Conservation (phyloP, 179 eudicot species). For the Beta lomatogona region DNA sequence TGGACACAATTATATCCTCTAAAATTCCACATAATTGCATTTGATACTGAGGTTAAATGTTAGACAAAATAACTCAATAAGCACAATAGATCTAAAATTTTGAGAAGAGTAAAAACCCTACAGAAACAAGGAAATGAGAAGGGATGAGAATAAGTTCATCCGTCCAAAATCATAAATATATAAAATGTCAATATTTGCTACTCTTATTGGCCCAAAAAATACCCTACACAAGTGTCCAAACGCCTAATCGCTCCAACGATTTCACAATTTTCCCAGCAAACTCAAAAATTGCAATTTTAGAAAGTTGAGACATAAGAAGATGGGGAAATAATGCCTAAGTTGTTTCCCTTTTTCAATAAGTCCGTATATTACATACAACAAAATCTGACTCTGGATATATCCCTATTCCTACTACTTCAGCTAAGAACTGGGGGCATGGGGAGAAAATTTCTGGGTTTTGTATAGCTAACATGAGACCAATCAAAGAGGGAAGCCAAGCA, state of each 20-base stretch:
- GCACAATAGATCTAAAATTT: background rate
- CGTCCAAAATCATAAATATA: background rate
- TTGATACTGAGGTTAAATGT: too few relatives aligned
- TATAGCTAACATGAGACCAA: constrained; percentile 10
- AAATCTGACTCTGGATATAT: constrained; percentile 26
- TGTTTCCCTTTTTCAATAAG: constrained; percentile 3
- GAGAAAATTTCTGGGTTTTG: constrained; percentile 12
- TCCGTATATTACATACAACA: constrained; percentile 21
- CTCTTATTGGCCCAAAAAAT: background rate
- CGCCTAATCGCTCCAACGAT: background rate
- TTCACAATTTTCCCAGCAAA: constrained; percentile 12
- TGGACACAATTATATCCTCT: too few relatives aligned
- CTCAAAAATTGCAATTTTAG: background rate
- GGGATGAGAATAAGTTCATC: background rate
- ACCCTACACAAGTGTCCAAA: background rate
- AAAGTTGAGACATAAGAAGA: background rate
- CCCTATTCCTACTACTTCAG: constrained; percentile 1
- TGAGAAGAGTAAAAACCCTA: background rate
- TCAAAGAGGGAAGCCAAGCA: background rate
- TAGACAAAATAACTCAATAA: too few relatives aligned
- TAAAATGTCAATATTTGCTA: background rate
- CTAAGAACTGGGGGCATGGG: constrained; percentile 7
- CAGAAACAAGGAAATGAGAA: background rate
- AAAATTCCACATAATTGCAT: too few relatives aligned
- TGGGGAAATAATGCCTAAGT: constrained; percentile 1